These are phyloP conservation scores for Abortiporus biennis DNA, from an alignment of 1,284 basidiomycete species.

Conservation along the genomic window DNA sequence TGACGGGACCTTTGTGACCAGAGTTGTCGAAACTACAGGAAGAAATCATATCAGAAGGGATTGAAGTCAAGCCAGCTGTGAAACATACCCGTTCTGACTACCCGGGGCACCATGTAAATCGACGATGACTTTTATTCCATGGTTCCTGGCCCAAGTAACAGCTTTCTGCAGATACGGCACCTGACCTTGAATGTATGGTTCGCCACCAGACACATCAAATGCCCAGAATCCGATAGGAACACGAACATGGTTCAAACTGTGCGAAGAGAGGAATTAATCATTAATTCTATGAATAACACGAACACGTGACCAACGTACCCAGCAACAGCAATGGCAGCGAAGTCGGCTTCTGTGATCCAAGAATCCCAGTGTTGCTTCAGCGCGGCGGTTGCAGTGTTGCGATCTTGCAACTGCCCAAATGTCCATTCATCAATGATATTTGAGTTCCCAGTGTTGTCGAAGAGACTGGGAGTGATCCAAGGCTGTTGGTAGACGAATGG, in stretches of 20 bases:
- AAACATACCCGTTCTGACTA: conserved; percentile 70
- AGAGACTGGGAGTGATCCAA: conserved; percentile 86
- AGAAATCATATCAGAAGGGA: background rate
- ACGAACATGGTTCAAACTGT: conserved; percentile 77
- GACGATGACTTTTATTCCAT: conserved; percentile 78
- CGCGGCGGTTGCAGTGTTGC: conserved; percentile 36
- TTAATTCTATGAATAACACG: conserved; percentile 10
- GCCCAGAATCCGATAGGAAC: conserved; percentile 93
- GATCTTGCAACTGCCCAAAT: conserved; percentile 60
- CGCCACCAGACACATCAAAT: conserved; percentile 73
- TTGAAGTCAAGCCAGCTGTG: background rate
- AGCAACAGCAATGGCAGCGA: conserved; percentile 65
- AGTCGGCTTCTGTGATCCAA: conserved; percentile 76
- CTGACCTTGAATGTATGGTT: conserved; percentile 84
- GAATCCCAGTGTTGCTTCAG: conserved; percentile 74
- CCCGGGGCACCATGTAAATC: conserved; percentile 84
- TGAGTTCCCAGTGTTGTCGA: conserved; percentile 69
- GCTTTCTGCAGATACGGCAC: conserved; percentile 69
- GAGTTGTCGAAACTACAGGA: conserved; percentile 79
- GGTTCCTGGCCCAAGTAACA: conserved; percentile 69
- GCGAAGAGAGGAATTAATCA: conserved; percentile 7
- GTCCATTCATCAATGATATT: conserved; percentile 84
- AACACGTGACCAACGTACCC: conserved; percentile 42
- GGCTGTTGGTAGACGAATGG: conserved; percentile 37
- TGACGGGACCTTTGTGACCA: conserved; percentile 55